Percentiles rank a stretch among this genome's conserved stretches.
Evolutionary conservation across 805 yeast species (phyloP).

Genomic region (Candida qinlingensis): DNA sequence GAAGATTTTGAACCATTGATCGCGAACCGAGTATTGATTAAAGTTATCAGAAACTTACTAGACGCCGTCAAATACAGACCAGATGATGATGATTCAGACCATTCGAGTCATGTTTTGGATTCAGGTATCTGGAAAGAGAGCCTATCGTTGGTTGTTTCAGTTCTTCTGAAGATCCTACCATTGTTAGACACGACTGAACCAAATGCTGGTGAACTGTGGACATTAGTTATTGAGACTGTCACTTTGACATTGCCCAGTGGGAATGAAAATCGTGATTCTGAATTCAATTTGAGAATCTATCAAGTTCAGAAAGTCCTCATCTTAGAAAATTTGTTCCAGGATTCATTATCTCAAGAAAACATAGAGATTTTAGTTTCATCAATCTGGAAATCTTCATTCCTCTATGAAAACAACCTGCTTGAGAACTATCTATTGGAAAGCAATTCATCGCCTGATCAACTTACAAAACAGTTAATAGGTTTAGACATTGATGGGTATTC

Average conservation of each 20-base stretch:
- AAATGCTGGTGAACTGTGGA: constrained; percentile 29
- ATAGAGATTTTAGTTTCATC: constrained; percentile 40
- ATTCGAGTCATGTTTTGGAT: constrained; percentile 7
- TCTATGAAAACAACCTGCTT: constrained; percentile 51
- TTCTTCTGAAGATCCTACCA: constrained; percentile 28
- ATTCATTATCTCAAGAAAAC: constrained; percentile 25
- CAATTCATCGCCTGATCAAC: constrained; percentile 28
- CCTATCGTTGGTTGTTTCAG: constrained; percentile 32
- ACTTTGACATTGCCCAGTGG: constrained; percentile 33
- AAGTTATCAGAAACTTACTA: constrained; percentile 42
- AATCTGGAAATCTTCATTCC: constrained; percentile 55
- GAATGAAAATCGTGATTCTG: constrained; percentile 34
- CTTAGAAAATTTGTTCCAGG: constrained; percentile 33
- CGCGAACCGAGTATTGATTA: constrained; percentile 40
- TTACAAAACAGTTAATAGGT: constrained; percentile 32
- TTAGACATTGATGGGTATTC: constrained; percentile 48
- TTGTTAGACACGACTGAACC: constrained; percentile 17
- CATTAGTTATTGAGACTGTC: constrained; percentile 35
- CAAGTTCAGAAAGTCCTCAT: constrained; percentile 34
- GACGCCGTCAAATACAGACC: constrained; percentile 46
- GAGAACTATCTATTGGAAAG: constrained; percentile 35
- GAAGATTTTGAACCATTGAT: constrained; percentile 32
- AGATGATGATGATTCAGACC: constrained; percentile 24
- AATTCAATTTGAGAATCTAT: constrained; percentile 42
- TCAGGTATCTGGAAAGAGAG: constrained; percentile 53